phyloP scores from a whole-genome alignment of 139 green algal genomes.

The Tetradesmus lagerheimii region DNA sequence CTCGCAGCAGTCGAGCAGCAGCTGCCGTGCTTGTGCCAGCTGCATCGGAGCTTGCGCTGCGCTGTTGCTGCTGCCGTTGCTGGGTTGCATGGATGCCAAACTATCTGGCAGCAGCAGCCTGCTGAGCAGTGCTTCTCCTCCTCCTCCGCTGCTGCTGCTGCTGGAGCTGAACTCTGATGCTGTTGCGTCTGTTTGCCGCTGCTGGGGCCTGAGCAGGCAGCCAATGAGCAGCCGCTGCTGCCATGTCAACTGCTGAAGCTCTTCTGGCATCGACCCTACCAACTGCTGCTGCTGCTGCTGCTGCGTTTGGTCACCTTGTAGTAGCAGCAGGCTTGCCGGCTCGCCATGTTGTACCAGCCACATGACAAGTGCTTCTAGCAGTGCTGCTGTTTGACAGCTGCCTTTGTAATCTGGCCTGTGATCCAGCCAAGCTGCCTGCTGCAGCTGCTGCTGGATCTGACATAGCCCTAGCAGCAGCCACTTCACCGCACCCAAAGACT shows the following conservation, averaged over 20 bases:
- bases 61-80: conserved; percentile 5
- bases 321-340: neutral
- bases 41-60: neutral
- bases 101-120: conserved; percentile 1
- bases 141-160: neutral
- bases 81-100: neutral
- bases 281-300: conserved; percentile 40
- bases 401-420: conserved; percentile 15
- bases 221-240: conserved; percentile 17
- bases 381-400: neutral
- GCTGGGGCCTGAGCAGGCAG: neutral
- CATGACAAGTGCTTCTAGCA: conserved; percentile 1
- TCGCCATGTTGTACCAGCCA: neutral
- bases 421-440: neutral
- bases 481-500: neutral
- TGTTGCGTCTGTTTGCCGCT: neutral
- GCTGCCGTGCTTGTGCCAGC: neutral
- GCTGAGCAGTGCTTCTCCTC: too few relatives aligned
- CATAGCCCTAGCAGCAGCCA: conserved; percentile 25
- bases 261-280: neutral
- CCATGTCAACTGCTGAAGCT: conserved; percentile 7
- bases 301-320: neutral
- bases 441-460: conserved; percentile 8
- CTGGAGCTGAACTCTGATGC: neutral
- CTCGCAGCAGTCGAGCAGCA: conserved; percentile 29